These are phyloP conservation scores for Hyaloscypha finlandica DNA, from an alignment of 495 filamentous ascomycete genomes.

Conservation along the genomic window DNA sequence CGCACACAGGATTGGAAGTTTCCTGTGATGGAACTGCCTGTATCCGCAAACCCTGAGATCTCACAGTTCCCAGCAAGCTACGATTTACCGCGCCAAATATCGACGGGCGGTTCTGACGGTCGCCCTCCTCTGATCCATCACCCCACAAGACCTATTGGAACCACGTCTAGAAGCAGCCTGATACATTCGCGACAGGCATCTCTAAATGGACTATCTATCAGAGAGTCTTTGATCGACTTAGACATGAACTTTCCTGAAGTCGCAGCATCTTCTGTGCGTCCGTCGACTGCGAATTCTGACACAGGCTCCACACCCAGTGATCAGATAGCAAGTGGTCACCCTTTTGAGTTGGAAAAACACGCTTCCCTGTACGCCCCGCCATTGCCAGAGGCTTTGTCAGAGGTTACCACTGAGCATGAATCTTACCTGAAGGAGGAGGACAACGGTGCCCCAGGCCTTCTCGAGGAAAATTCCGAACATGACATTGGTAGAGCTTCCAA, in stretches of 20 bases:
- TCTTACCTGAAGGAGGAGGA: too few species aligned
- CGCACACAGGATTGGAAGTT: conserved; percentile 65
- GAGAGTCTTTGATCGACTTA: conserved; percentile 41
- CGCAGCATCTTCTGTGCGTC: too few species aligned
- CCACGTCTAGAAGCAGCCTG: conserved; percentile 39
- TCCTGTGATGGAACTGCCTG: conserved; percentile 49
- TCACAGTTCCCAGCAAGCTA: conserved; percentile 43
- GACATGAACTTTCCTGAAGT: conserved; percentile 43
- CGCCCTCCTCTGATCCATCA: conserved; percentile 51
- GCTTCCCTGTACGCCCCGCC: conserved; percentile 46
- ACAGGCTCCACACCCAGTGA: conserved; percentile 24
- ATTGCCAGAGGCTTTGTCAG: too few species aligned
- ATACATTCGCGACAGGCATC: neutral
- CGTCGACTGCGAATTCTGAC: conserved; percentile 25
- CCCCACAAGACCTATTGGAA: conserved; percentile 46
- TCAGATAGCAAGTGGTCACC: conserved; percentile 40
- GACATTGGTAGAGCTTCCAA: too few species aligned
- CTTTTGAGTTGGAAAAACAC: conserved; percentile 56
- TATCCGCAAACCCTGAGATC: conserved; percentile 51
- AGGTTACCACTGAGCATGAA: too few species aligned
- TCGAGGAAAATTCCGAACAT: too few species aligned
- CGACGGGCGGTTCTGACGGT: conserved; percentile 28
- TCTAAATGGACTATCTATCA: conserved; percentile 17
- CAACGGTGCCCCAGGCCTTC: too few species aligned
- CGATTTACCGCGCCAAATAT: conserved; percentile 20